Evolutionary conservation across 257 asterid species (phyloP).

Genomic region (Capsicum baccatum): DNA sequence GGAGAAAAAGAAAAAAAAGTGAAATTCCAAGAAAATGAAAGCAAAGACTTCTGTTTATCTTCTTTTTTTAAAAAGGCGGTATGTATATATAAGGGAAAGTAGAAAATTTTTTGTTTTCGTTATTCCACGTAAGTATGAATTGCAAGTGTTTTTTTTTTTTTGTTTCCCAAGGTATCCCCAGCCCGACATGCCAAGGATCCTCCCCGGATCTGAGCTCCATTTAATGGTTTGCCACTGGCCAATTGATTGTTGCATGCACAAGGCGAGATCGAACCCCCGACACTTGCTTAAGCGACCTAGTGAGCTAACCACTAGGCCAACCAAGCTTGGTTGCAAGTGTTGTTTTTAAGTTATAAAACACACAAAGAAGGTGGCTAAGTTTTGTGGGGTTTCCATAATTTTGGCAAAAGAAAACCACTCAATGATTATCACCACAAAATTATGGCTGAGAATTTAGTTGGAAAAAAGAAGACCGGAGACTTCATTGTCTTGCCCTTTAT

Average conservation of each 20-base stretch:
- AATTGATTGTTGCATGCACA: no score
- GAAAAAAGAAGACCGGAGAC: background rate
- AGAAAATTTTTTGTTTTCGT: slow-evolving; percentile 26
- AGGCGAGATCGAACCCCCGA: no score
- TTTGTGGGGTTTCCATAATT: background rate
- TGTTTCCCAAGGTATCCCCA: no score
- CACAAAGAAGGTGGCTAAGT: slow-evolving; percentile 28
- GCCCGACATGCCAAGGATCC: no score
- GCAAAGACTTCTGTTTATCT: background rate
- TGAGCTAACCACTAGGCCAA: no score
- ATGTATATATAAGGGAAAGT: background rate
- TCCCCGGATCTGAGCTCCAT: no score
- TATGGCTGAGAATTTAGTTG: slow-evolving; percentile 32
- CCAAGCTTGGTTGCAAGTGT: background rate
- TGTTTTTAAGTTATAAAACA: slow-evolving; percentile 36
- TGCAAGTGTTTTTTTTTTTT: background rate
- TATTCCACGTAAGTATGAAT: slow-evolving; percentile 47
- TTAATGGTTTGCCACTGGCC: no score
- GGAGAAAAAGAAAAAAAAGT: background rate
- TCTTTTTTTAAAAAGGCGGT: background rate
- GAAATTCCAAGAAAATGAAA: slow-evolving; percentile 6
- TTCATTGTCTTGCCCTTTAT: background rate
- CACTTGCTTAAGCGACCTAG: no score
- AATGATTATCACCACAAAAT: slow-evolving; percentile 43
- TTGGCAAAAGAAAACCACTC: slow-evolving; percentile 51